Conservation (phyloP, 345 rosid genomes). For the Sonneratia alba region DNA sequence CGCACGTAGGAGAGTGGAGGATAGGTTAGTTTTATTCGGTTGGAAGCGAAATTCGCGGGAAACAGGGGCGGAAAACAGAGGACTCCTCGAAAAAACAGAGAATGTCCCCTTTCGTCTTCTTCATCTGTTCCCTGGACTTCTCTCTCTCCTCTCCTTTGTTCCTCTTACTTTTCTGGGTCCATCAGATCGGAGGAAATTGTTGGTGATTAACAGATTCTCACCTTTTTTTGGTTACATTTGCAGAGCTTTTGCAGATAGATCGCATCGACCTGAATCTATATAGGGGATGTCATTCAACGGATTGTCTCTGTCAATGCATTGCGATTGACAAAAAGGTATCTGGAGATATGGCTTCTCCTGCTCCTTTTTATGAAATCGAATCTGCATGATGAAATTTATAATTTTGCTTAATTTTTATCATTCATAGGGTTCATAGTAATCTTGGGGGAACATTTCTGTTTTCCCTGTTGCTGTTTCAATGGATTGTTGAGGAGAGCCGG, state of each 20-base stretch:
- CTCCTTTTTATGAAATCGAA: too few relatives aligned
- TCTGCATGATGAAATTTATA: background rate
- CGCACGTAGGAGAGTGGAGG: constrained; percentile 14
- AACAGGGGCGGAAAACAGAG: constrained; percentile 14
- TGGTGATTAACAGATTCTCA: background rate
- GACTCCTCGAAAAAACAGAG: too few relatives aligned
- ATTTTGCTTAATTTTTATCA: background rate
- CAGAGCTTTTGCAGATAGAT: background rate
- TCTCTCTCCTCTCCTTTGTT: background rate
- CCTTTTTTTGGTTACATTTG: background rate
- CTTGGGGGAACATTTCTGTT: background rate
- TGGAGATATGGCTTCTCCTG: background rate
- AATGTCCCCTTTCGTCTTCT: background rate
- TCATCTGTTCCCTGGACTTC: background rate
- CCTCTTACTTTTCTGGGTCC: constrained; percentile 3
- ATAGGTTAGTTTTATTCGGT: constrained; percentile 17
- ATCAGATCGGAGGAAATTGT: constrained; percentile 4
- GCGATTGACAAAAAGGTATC: background rate
- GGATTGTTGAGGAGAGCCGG: constrained; percentile 13
- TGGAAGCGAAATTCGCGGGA: constrained; percentile 32
- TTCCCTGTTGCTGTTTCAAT: background rate
- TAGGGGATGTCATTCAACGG: background rate
- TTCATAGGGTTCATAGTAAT: background rate
- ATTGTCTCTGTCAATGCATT: background rate
- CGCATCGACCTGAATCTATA: background rate